Percentiles rank a stretch among this genome's conserved stretches.
Conservation (phyloP, 352 stramenopile species). For the Pythium graminicola region DNA sequence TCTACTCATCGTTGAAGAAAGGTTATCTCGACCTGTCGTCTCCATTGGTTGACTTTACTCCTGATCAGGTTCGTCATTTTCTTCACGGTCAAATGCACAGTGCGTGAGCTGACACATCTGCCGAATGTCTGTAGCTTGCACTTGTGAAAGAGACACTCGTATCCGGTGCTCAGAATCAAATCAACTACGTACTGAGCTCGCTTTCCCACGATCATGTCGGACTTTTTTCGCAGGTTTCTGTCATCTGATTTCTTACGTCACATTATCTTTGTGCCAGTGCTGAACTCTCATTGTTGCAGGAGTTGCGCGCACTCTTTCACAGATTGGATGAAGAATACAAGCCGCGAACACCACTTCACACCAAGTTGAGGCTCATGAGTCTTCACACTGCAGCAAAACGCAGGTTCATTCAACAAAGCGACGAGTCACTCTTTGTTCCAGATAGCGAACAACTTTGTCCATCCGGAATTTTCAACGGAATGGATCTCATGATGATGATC, state of each 20-base stretch:
- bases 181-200: constrained; percentile 82
- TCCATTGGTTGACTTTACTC: constrained; percentile 73
- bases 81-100: background rate
- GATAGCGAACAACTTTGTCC: constrained; percentile 41
- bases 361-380: constrained; percentile 62
- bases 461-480: constrained; percentile 66
- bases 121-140: constrained; percentile 33
- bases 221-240: constrained; percentile 54
- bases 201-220: constrained; percentile 68
- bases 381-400: constrained; percentile 68
- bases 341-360: constrained; percentile 53
- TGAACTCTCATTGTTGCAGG: constrained; percentile 25
- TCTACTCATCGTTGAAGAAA: constrained; percentile 77
- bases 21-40: constrained; percentile 79
- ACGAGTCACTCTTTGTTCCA: constrained; percentile 58
- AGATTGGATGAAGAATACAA: constrained; percentile 37
- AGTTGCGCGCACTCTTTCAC: constrained; percentile 72
- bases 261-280: background rate
- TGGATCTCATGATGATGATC: constrained; percentile 81
- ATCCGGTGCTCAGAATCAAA: constrained; percentile 70
- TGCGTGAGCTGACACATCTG: too few species aligned
- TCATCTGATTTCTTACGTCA: background rate
- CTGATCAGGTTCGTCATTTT: constrained; percentile 53
- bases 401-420: constrained; percentile 51
- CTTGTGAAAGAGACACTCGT: constrained; percentile 78